These are phyloP conservation scores for Eutrema heterophyllum DNA, from an alignment of 345 rosid genomes.

Conservation along the genomic window DNA sequence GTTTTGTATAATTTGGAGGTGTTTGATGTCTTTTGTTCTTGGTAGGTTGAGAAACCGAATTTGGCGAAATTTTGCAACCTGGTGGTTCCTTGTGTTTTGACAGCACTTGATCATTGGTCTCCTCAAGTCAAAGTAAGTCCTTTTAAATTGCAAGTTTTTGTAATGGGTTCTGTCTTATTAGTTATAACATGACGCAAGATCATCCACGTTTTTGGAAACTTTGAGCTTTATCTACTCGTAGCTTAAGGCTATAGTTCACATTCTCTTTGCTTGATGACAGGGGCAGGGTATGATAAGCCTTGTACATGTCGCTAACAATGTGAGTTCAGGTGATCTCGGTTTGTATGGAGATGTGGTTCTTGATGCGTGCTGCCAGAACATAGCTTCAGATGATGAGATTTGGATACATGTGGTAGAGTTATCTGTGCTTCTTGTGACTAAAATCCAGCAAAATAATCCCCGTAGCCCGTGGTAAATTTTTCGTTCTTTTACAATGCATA, in stretches of 20 bases:
- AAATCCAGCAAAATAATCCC: constrained; percentile 50
- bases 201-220: not conserved
- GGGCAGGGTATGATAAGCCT: constrained; percentile 83
- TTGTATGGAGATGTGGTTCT: constrained; percentile 68
- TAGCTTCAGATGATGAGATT: constrained; percentile 69
- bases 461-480: constrained; percentile 66
- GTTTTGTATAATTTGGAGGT: not conserved
- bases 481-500: not conserved
- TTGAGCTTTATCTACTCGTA: not conserved
- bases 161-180: not conserved
- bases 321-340: constrained; percentile 52
- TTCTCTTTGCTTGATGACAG: constrained; percentile 40
- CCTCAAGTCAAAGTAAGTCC: constrained; percentile 74
- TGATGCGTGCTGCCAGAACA: constrained; percentile 88
- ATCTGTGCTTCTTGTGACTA: constrained; percentile 64
- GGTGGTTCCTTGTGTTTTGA: constrained; percentile 88
- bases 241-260: not conserved
- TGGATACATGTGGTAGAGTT: constrained; percentile 79
- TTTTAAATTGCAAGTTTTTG: not conserved
- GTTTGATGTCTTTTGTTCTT: not conserved
- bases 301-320: constrained; percentile 55
- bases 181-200: not conserved
- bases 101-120: constrained; percentile 92
- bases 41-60: constrained; percentile 53
- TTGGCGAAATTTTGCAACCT: constrained; percentile 58